Base-by-base conservation (phyloP, 768 basidiomycete genomes). In the Amyloporia xantha region DNA sequence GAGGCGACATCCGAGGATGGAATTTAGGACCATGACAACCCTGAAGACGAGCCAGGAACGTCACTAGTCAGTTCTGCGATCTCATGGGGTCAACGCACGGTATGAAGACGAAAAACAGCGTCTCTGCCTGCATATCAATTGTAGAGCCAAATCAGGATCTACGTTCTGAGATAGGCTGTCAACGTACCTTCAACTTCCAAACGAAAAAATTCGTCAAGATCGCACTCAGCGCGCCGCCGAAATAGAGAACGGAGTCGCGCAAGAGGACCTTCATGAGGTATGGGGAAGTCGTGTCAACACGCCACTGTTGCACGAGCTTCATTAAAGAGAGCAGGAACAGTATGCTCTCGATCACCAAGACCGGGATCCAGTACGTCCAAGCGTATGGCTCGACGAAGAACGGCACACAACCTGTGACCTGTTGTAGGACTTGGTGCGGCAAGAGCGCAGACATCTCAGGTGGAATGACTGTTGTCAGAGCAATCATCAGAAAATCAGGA, bases 181-280 rank as follows among this genome's bases (percentile, higher is more conserved):
- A 3, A 7, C 42, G 10, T 28, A 44, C 42, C 7, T 44, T 11
- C 5, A 27, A 15, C 26, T 36, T 36, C 44, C 44, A 46, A 21
- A 46, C 44, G 28, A 46, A n/a, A 33, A 46, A 46, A 27, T 46
- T 46, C 20, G 21, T n/a, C 12, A 46, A 10, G 10, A 46, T 46
- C 2, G n/a, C 13, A 4, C 27, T 33, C 30, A 46, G 24, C 5
- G 24, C 44, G 30, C 44, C 44, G 11, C 30, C 44, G 17, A 35
- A 46, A 23, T 46, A 46, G 9, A 46, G 9, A 11, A 46, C 21
- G 13, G 44, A 46, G 30, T 46, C 44, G 9, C 44, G 44, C 28
- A 46, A 19, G 17, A 46, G 35, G 2, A 46, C 30, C 7, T 12
- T 19, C 44, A 46, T 46, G 28, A 46, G n/a, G 21, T 33, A 27